Conservation (phyloP, 2,329 filamentous ascomycete genomes). For the Neofusicoccum ribis region DNA sequence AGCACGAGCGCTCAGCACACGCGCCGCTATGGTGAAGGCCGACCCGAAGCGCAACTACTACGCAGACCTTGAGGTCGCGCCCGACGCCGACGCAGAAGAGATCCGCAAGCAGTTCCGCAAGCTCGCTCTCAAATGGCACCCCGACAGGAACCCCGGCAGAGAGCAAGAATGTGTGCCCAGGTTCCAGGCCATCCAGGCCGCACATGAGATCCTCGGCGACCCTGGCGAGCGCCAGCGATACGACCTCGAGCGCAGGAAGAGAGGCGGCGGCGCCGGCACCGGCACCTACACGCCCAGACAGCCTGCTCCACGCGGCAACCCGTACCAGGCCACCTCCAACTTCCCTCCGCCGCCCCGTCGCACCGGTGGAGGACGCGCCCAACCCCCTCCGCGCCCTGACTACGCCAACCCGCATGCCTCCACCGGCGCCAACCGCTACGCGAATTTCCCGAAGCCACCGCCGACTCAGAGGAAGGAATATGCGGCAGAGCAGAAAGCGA, state of each 20-base stretch:
- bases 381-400: slow-evolving; percentile 30
- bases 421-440: slow-evolving; percentile 47
- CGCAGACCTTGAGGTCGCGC: slow-evolving; percentile 72
- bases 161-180: slow-evolving; percentile 77
- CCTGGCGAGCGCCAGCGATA: slow-evolving; percentile 60
- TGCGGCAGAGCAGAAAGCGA: slow-evolving; percentile 36
- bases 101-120: slow-evolving; percentile 86
- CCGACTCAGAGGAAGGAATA: slow-evolving; percentile 40
- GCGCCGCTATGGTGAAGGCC: slow-evolving; percentile 63
- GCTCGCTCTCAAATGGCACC: slow-evolving; percentile 82
- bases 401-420: slow-evolving; percentile 25
- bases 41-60: slow-evolving; percentile 78
- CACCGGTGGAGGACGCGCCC: slow-evolving; percentile 36
- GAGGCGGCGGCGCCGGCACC: slow-evolving; percentile 19
- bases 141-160: slow-evolving; percentile 82
- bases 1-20: background rate
- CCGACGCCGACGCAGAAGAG: slow-evolving; percentile 68
- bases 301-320: slow-evolving; percentile 19
- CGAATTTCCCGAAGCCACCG: slow-evolving; percentile 43
- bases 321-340: slow-evolving; percentile 30
- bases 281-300: slow-evolving; percentile 7
- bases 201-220: slow-evolving; percentile 74
- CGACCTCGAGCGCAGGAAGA: slow-evolving; percentile 59
- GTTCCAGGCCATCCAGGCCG: slow-evolving; percentile 84
- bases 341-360: slow-evolving; percentile 47